These are phyloP conservation scores for Moesziomyces parantarcticus DNA, from an alignment of 1,284 basidiomycete species.

Conservation along the genomic window DNA sequence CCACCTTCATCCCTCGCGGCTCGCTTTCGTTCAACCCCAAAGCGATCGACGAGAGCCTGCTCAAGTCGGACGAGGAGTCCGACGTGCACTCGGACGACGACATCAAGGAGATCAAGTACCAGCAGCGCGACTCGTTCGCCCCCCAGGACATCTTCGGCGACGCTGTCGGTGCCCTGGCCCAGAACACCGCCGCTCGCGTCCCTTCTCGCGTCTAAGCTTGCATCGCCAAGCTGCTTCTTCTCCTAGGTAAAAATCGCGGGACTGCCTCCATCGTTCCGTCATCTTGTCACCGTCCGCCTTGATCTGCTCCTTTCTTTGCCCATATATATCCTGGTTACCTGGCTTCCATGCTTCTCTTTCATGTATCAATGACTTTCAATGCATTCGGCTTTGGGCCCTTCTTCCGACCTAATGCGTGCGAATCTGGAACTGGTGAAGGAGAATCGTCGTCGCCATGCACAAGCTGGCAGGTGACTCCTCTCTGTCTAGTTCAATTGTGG, in stretches of 20 bases:
- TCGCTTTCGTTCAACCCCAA: constrained; percentile 67
- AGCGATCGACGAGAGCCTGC: constrained; percentile 51
- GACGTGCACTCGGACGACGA: constrained; percentile 23
- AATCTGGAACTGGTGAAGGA: not conserved
- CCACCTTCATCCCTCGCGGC: constrained; percentile 67
- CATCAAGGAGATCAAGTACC: constrained; percentile 45
- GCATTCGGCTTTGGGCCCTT: not conserved
- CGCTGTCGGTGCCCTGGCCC: constrained; percentile 43
- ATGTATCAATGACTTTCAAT: constrained; percentile 5
- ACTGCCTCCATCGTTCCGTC: not conserved
- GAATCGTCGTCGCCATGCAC: no score
- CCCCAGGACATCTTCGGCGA: constrained; percentile 41
- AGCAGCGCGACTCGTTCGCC: constrained; percentile 44
- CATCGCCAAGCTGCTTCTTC: not conserved
- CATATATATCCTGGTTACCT: constrained; percentile 1
- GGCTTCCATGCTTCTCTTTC: not conserved
- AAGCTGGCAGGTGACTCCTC: no score
- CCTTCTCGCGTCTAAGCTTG: constrained; percentile 11
- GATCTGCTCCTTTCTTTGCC: not conserved
- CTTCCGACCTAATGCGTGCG: not conserved
- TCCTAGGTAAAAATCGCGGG: not conserved
- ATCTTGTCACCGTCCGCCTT: not conserved
- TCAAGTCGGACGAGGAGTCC: constrained; percentile 51
- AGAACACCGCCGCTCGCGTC: constrained; percentile 46
- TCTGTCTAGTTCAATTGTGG: no score